Percentiles rank a stretch among this genome's conserved stretches.
phyloP scores from a whole-genome alignment of 2,329 filamentous ascomycete species.

The Coniosporium tulheliwenetii region DNA sequence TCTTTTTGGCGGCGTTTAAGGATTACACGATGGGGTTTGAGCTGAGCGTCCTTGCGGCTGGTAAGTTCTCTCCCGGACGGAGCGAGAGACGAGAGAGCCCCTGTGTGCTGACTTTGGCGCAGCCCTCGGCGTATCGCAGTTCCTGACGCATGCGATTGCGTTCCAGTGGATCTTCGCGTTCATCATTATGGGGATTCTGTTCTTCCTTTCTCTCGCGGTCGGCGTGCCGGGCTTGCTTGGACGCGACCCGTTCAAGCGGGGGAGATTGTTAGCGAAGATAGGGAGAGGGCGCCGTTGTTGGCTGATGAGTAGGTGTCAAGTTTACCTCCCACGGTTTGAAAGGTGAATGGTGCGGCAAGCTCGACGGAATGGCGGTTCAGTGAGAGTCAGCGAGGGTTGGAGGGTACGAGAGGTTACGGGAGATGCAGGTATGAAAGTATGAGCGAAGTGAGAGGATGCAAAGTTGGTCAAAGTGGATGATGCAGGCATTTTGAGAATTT shows the following conservation, averaged over 20 bases:
- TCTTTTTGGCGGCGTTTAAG: constrained; percentile 61
- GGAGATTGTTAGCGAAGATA: constrained; percentile 31
- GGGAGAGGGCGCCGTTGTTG: constrained; percentile 38
- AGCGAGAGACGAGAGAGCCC: too few relatives aligned
- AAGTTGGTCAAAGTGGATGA: too few relatives aligned
- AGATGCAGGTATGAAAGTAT: too few relatives aligned
- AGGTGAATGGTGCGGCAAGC: too few relatives aligned
- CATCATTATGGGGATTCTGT: constrained; percentile 60
- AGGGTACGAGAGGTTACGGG: too few relatives aligned
- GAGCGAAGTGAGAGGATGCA: too few relatives aligned
- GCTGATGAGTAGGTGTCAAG: constrained; percentile 19
- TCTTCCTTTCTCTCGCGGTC: constrained; percentile 50
- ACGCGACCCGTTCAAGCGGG: constrained; percentile 34
- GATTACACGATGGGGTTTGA: constrained; percentile 67
- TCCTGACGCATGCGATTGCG: constrained; percentile 55
- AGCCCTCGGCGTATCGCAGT: constrained; percentile 62
- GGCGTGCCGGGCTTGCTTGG: constrained; percentile 50
- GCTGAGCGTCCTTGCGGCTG: constrained; percentile 55
- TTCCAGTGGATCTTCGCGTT: constrained; percentile 92
- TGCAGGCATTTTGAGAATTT: too few relatives aligned
- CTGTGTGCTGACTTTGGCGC: constrained; percentile 1
- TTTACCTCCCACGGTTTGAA: background rate
- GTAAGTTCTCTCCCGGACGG: too few relatives aligned
- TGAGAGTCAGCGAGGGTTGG: too few relatives aligned
- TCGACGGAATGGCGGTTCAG: too few relatives aligned